A percentile compares a stretch with the other conserved stretches of the same genome.
Evolutionary conservation across 179 eudicot genomes (phyloP).

Genomic region (Gypsophila paniculata): DNA sequence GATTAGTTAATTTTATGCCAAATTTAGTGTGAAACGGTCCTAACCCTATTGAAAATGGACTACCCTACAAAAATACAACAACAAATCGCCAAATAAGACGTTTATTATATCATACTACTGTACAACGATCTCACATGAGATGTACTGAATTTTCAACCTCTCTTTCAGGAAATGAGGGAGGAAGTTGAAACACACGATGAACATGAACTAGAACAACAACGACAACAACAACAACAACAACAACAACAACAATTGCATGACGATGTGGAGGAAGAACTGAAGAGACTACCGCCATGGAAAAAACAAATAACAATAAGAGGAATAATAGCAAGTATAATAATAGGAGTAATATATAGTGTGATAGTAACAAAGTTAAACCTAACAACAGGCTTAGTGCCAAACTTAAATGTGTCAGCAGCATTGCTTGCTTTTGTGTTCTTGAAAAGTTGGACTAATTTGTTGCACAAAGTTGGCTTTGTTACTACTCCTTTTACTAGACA

Average conservation of each 20-base stretch:
- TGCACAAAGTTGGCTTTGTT: constrained; percentile 49
- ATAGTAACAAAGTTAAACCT: constrained; percentile 78
- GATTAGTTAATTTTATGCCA: no score
- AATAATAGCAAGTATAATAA: constrained; percentile 54
- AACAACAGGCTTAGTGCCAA: constrained; percentile 77
- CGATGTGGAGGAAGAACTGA: constrained; percentile 23
- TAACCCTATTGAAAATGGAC: no score
- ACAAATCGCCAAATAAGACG: no score
- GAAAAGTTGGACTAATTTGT: constrained; percentile 57
- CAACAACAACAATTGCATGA: not conserved
- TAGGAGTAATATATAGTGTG: constrained; percentile 81
- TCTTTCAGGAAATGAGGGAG: constrained; percentile 19
- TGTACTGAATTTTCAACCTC: no score
- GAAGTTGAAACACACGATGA: constrained; percentile 7
- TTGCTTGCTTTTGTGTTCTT: constrained; percentile 70
- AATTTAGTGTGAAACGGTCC: no score
- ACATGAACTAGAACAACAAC: no score
- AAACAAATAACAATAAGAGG: constrained; percentile 77
- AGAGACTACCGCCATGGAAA: constrained; percentile 57
- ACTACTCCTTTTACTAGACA: constrained; percentile 70
- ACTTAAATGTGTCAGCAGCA: constrained; percentile 87
- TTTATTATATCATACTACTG: no score
- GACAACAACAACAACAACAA: no score
- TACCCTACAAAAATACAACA: no score
- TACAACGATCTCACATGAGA: no score